Percentiles rank a stretch among this genome's conserved stretches.
Evolutionary conservation across 805 yeast genomes (phyloP).

Genomic region (Wickerhamomyces chambardii): DNA sequence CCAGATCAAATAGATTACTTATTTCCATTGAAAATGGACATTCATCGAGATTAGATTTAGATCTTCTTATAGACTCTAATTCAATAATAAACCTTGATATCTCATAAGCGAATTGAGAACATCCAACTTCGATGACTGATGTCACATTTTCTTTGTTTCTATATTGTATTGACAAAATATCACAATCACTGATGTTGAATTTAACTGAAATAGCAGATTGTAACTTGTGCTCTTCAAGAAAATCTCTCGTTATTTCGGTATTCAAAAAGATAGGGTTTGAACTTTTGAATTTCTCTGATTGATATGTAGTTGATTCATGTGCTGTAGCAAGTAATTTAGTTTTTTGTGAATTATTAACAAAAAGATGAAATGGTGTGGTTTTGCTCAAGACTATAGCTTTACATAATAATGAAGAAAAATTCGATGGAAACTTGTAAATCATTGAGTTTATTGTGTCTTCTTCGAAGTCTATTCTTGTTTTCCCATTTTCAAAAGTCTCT

Average conservation of each 20-base stretch:
- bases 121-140: too few species aligned
- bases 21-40: too few species aligned
- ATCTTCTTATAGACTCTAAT: too few species aligned
- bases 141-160: too few species aligned
- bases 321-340: conserved; percentile 55
- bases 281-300: conserved; percentile 46
- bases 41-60: too few species aligned
- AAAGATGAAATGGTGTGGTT: conserved; percentile 79
- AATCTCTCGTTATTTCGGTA: conserved; percentile 34
- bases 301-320: conserved; percentile 47
- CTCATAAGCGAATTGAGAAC: too few species aligned
- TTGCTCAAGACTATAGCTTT: conserved; percentile 71
- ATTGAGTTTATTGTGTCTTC: neutral
- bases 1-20: too few species aligned
- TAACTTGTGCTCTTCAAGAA: too few species aligned
- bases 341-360: conserved; percentile 37
- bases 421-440: conserved; percentile 14
- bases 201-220: too few species aligned
- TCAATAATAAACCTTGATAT: too few species aligned
- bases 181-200: too few species aligned
- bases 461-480: neutral
- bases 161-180: too few species aligned
- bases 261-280: conserved; percentile 64
- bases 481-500: neutral
- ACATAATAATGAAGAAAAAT: conserved; percentile 47